A percentile compares a stretch with the other conserved stretches of the same genome.
These are phyloP conservation scores for Pulveroboletus sp. DNA, from an alignment of 1,284 basidiomycete species.

Conservation along the genomic window DNA sequence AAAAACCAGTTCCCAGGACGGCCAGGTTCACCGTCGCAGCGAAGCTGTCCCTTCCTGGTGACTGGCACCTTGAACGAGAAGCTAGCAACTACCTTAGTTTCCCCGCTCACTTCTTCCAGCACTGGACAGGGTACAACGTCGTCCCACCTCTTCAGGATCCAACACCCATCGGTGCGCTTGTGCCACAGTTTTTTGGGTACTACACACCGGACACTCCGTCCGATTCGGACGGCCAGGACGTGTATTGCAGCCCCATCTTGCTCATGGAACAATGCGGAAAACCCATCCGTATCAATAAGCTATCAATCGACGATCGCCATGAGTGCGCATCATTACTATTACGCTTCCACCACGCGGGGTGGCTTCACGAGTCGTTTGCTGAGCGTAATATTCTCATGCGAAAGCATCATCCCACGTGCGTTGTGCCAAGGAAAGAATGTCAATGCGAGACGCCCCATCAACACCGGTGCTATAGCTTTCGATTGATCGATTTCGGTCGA, in stretches of 20 bases:
- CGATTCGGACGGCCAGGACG: neutral
- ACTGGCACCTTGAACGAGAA: slow-evolving; percentile 29
- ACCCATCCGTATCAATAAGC: slow-evolving; percentile 19
- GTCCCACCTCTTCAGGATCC: slow-evolving; percentile 32
- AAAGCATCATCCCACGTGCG: slow-evolving; percentile 34
- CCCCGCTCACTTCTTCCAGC: slow-evolving; percentile 37
- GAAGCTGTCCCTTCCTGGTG: slow-evolving; percentile 27
- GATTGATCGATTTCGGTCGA: slow-evolving; percentile 41
- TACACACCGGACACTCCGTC: slow-evolving; percentile 27
- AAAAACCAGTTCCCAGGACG: slow-evolving; percentile 27
- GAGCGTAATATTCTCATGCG: slow-evolving; percentile 41
- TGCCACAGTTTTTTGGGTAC: slow-evolving; percentile 43
- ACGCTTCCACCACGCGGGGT: slow-evolving; percentile 35
- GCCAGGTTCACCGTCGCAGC: slow-evolving; percentile 34
- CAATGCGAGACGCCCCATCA: neutral
- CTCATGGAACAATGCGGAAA: slow-evolving; percentile 40
- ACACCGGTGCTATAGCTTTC: slow-evolving; percentile 31
- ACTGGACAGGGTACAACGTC: slow-evolving; percentile 40
- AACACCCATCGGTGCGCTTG: slow-evolving; percentile 38
- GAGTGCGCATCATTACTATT: slow-evolving; percentile 35
- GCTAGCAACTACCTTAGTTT: slow-evolving; percentile 33
- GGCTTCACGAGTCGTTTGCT: slow-evolving; percentile 39
- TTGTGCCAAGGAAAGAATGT: slow-evolving; percentile 28
- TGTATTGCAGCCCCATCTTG: slow-evolving; percentile 31
- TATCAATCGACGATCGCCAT: slow-evolving; percentile 27